Base-by-base conservation (phyloP, 768 basidiomycete species). In the Neoboletus brunneissimus region DNA sequence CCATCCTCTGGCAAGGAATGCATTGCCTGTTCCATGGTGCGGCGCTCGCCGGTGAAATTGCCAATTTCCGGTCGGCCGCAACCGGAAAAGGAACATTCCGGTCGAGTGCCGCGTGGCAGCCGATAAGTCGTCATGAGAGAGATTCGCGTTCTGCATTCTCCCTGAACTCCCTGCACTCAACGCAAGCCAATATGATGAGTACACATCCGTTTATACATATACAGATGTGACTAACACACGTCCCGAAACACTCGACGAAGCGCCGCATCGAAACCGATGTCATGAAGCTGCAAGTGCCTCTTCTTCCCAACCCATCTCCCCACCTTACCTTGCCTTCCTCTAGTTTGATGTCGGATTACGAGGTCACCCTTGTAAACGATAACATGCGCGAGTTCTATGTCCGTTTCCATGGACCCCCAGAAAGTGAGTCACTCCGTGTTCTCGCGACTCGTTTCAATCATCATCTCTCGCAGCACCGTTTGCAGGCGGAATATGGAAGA, bases 361-460 rank as follows among this genome's bases (percentile, higher is more conserved):
- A 99, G 72, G 97, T 99, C 57, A 92, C 85, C 40, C 86, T 99
- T 67, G 92, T 98, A 54, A 98, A 98, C 70, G 96, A 97, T 73
- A 98, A 82, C 78, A 97, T 98, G 92, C 91, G 95, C 70, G 97
- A 99, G 77, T 98, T 99, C 79, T 94, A 92, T 66, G 94, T 99
- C 64, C 87, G 88, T 58, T 99, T 99, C 79, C 83, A 89, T 63
- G 96, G 96, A 20, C 96, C 96, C 12, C 74, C 79, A 59, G 96
- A 99, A 77, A 99, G 96, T 96, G 74, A 70, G 91, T 76, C 31
- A 38, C 35, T 31, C 35, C 27, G 54, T 35, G 35, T 51, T 59
- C 53, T 22, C 40, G 46, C 18, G 49, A 42, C 44, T 37, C 29
- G n/a, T 55, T 20, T 29, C 48, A 20, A 59, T 54, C 48, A 52